phyloP scores from a whole-genome alignment of 2,329 filamentous ascomycete species.

The Penicillium sp. region DNA sequence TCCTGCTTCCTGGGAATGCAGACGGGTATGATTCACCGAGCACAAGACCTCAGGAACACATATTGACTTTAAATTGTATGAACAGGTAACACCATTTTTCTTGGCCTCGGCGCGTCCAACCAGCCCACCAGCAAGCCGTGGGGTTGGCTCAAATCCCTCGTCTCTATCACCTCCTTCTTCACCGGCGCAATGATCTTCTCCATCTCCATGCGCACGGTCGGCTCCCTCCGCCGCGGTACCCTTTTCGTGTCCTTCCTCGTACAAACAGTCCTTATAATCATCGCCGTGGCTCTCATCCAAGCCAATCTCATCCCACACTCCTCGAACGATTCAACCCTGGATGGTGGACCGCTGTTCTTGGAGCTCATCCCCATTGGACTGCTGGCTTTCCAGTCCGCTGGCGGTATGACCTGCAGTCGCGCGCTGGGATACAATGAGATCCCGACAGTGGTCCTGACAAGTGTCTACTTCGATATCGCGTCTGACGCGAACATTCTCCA shows the following conservation, averaged over 20 bases:
- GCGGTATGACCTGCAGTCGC: constrained; percentile 45
- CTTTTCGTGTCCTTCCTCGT: constrained; percentile 45
- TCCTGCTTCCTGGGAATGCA: constrained; percentile 51
- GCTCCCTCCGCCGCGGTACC: constrained; percentile 35
- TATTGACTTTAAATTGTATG: background rate
- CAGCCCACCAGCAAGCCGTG: constrained; percentile 41
- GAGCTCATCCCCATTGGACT: constrained; percentile 46
- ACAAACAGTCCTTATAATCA: constrained; percentile 40
- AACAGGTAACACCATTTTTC: constrained; percentile 49
- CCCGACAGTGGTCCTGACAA: constrained; percentile 49
- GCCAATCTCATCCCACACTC: constrained; percentile 39
- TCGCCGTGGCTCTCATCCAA: constrained; percentile 44
- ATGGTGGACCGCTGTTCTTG: constrained; percentile 35
- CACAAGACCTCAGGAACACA: background rate
- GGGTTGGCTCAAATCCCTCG: constrained; percentile 48
- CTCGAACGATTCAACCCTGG: constrained; percentile 17
- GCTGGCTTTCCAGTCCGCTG: constrained; percentile 48
- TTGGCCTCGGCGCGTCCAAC: constrained; percentile 46
- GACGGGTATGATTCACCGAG: constrained; percentile 38
- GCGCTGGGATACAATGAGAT: constrained; percentile 46
- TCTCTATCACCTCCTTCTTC: constrained; percentile 45
- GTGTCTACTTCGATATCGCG: constrained; percentile 48
- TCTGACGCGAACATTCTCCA: constrained; percentile 40
- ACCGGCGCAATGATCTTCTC: constrained; percentile 44
- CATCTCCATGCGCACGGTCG: constrained; percentile 36